Base-by-base conservation (phyloP, 306 rosid species). In the Gastrolobium bilobum region DNA sequence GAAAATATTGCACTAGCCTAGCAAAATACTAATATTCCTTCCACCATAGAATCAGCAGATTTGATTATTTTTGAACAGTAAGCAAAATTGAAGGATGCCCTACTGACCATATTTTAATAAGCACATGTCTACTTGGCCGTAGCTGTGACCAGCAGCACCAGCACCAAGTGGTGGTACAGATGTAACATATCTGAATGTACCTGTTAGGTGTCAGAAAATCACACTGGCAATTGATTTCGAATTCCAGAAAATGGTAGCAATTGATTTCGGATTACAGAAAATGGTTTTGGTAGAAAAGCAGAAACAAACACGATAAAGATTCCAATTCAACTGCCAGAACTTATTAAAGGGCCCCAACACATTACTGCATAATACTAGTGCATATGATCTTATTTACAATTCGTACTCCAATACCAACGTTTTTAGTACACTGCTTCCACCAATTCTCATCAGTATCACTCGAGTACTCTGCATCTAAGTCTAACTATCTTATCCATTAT, bases 361-460 rank as follows among this genome's bases (percentile, higher is more conserved):
- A 68, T 60, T 14, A 34, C 81, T 75, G 60, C 48, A 64, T 20
- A 44, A 26, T 37, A 5, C 14, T 44, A 75, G 8, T 54, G 76
- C 66, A 58, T 20, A 20, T 56, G 81, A 74, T 67, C 64, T 26
- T 74, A 56, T 81, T 74, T 81, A 60, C 14, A 72, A 56, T 57
- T 48, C 20, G 26, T 38, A 75, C 79, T 61, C 61, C 30, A 29
- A 57, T 75, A 11, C 14, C 46, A 71, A 34, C 56, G 5, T 31
- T 68, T 68, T 59, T n/a, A 51, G 82, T 42, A 61, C 79, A 42
- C 62, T 69, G 82, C 75, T 63, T 76, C 65, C 38, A 64, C 83
- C 72, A 72, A 56, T 73, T 78, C 62, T 72, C 46, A 61, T 71
- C 20, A 3, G 42, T 33, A 2, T 66, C 68, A 78, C 80, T 78